Evolutionary conservation across 2,329 filamentous ascomycete species (phyloP).

Genomic region (Fusarium sp.): DNA sequence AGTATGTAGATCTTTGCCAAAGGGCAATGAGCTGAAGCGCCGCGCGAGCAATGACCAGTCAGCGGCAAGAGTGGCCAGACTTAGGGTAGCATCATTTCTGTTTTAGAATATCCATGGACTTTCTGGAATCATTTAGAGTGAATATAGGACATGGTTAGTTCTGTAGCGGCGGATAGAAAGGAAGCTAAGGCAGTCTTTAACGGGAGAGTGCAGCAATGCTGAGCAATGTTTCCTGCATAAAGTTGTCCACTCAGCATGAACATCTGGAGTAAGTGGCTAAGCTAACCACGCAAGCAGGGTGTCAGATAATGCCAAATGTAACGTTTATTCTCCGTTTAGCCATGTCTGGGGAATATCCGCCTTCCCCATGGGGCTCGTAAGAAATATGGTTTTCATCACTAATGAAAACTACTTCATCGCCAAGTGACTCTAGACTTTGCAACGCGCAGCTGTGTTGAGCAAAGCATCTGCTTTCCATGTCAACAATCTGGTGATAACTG

Average conservation of each 20-base stretch:
- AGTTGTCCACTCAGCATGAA: no score
- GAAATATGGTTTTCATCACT: slow-evolving; percentile 30
- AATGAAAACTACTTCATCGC: slow-evolving; percentile 11
- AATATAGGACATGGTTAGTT: slow-evolving; percentile 1
- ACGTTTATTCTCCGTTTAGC: not conserved
- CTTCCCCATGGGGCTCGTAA: slow-evolving; percentile 27
- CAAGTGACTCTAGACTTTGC: not conserved
- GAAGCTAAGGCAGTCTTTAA: no score
- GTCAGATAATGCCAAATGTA: not conserved
- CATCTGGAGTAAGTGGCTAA: not conserved
- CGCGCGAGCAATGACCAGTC: slow-evolving; percentile 1
- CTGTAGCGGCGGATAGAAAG: no score
- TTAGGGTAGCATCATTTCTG: not conserved
- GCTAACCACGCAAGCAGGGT: not conserved
- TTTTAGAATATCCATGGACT: not conserved
- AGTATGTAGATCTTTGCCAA: slow-evolving; percentile 25
- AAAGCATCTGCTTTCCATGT: slow-evolving; percentile 4
- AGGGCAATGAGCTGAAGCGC: not conserved
- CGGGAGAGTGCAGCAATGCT: not conserved
- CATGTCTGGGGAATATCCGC: slow-evolving; percentile 25
- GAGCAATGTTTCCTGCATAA: no score
- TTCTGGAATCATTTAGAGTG: slow-evolving; percentile 27
- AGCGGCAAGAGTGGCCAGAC: slow-evolving; percentile 2
- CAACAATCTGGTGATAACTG: slow-evolving; percentile 30
- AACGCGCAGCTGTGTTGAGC: not conserved